phyloP scores from a whole-genome alignment of 179 eudicot genomes.

The Camellia oleifera region DNA sequence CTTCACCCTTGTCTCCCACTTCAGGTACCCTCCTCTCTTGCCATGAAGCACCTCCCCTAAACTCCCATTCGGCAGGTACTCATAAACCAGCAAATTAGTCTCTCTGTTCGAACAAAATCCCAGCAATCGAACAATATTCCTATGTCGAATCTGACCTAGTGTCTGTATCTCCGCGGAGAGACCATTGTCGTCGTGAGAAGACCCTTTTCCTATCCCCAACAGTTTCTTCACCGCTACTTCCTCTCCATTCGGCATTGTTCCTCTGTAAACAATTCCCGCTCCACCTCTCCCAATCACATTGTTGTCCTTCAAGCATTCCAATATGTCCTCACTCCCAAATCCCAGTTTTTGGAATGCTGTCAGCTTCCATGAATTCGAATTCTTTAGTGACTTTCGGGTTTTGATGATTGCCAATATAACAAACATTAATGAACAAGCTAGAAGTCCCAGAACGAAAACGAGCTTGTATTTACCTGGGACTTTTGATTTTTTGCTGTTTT shows the following conservation, averaged over 20 bases:
- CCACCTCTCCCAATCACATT: conserved; percentile 63
- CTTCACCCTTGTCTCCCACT: conserved; percentile 50
- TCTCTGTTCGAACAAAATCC: conserved; percentile 61
- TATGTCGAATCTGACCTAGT: conserved; percentile 51
- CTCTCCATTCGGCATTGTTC: conserved; percentile 54
- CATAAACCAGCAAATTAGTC: conserved; percentile 53
- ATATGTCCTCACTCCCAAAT: conserved; percentile 37
- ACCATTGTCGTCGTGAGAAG: conserved; percentile 47
- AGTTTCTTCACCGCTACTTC: conserved; percentile 52
- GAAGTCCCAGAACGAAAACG: conserved; percentile 39
- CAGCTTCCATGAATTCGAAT: conserved; percentile 45
- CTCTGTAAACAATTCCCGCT: conserved; percentile 55
- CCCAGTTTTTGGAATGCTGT: conserved; percentile 53
- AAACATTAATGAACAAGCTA: conserved; percentile 35
- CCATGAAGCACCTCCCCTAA: conserved; percentile 59
- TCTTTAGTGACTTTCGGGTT: conserved; percentile 31
- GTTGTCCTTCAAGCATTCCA: conserved; percentile 46
- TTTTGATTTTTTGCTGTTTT: conserved; percentile 19
- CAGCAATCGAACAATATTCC: conserved; percentile 50
- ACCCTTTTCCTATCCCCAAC: conserved; percentile 38
- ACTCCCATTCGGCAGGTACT: conserved; percentile 63
- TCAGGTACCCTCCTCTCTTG: conserved; percentile 39
- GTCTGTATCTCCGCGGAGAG: conserved; percentile 57
- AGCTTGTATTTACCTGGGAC: conserved; percentile 38
- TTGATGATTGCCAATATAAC: conserved; percentile 36